Conservation (phyloP, 2,329 filamentous ascomycete genomes). For the Claviceps pazoutovae region DNA sequence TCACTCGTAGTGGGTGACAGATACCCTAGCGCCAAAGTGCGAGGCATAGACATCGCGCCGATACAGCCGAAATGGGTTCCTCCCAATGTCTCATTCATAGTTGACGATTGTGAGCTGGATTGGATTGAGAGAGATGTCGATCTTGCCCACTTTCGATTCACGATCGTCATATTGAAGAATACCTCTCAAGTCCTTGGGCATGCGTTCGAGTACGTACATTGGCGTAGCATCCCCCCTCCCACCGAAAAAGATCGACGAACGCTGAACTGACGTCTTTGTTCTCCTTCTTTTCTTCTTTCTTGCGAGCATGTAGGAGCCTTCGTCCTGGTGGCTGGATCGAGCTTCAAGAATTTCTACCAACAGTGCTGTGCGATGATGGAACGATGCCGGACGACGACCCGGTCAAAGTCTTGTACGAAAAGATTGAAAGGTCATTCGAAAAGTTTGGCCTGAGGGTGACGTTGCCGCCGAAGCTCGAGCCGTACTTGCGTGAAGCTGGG, state of each 20-base stretch:
- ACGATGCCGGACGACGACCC: conserved; percentile 12
- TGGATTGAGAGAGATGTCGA: conserved; percentile 16
- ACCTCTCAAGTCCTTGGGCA: conserved; percentile 8
- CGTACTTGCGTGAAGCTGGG: conserved; percentile 7
- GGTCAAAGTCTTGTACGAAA: conserved; percentile 5
- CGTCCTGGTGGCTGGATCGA: conserved; percentile 31
- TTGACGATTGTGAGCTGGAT: conserved; percentile 21
- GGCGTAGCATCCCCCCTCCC: neutral
- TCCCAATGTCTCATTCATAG: conserved; percentile 25
- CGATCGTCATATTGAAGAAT: conserved; percentile 9
- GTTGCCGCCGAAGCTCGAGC: conserved; percentile 9
- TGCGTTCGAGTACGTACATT: conserved; percentile 9
- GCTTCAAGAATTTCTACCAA: conserved; percentile 23
- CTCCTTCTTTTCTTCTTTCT: neutral
- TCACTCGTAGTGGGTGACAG: conserved; percentile 9
- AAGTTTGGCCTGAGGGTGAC: conserved; percentile 10
- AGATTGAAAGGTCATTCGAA: conserved; percentile 6
- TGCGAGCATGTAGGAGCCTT: conserved; percentile 9
- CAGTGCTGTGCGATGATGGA: conserved; percentile 21
- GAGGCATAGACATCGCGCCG: conserved; percentile 25
- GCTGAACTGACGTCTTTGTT: neutral
- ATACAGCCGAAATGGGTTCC: conserved; percentile 27
- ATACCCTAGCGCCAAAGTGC: conserved; percentile 22
- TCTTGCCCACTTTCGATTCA: conserved; percentile 17
- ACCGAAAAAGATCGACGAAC: neutral